Base-by-base conservation (phyloP, 164 flowering plant genomes). In the Cinnamomum micranthum region DNA sequence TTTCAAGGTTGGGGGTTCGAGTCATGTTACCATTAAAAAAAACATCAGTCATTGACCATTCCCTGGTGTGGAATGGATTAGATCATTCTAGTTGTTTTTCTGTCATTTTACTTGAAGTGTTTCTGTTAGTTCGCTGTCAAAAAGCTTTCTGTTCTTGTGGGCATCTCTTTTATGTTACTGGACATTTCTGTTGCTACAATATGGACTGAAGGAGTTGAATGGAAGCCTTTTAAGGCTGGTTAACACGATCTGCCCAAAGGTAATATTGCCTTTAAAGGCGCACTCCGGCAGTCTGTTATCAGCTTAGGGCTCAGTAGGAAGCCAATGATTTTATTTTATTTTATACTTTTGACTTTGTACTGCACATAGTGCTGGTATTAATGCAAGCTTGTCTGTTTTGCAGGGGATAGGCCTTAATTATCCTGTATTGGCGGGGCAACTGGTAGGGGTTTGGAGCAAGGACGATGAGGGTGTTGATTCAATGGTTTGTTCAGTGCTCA, bases 241-340 rank as follows among this genome's bases (percentile, higher is more conserved):
- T 78, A 64, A 76, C 75, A 77, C 51, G 74, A 76, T 70, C 76
- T 74, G 80, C 80, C 84, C 68, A 74, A 70, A 76, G 81, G 81
- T 75, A 84, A 80, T 73, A 41, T 41, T 66, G 76, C 79, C 80
- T 74, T 23, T 55, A 63, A 67, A 68, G 78, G 79, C 75, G 27
- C 69, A 28, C 60, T 15, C 66, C 75, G 80, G 82, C 80, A 74
- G 80, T 75, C 71, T 83, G 80, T 80, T 77, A 64, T 80, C 74
- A 74, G 83, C 76, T 77, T 77, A 58, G 78, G 80, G 76, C 69
- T 69, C 27, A 50, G 67, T 68, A 31, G 47, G 47, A 41, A 41
- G 47, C 47, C 11, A 7, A 7, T 41, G 47, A 9, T 41, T 41
- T 7, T 41, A 41, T 41, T 41, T 41, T 41, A 41, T 41, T 41